Conservation (phyloP, 2,329 filamentous ascomycete species). For the Trichoderma simmonsii region DNA sequence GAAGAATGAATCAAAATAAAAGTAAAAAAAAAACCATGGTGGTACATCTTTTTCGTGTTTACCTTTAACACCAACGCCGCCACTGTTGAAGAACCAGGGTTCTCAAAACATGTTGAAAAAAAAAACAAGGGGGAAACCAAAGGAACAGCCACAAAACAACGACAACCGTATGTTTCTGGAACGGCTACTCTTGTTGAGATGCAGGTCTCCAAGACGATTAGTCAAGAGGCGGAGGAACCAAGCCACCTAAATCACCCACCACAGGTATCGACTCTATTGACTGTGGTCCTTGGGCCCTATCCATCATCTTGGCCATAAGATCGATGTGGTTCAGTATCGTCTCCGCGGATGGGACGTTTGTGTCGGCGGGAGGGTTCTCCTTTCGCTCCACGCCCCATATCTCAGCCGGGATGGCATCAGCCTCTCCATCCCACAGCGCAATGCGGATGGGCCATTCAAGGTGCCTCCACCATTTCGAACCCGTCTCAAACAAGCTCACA, state of each 20-base stretch:
- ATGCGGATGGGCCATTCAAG: slow-evolving; percentile 60
- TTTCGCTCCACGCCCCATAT: slow-evolving; percentile 55
- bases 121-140: neutral
- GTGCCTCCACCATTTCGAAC: slow-evolving; percentile 59
- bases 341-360: slow-evolving; percentile 34
- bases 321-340: slow-evolving; percentile 42
- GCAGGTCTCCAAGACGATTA: slow-evolving; percentile 13
- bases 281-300: slow-evolving; percentile 28
- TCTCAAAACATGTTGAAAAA: neutral
- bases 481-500: slow-evolving; percentile 55
- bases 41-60: neutral
- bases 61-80: slow-evolving; percentile 12
- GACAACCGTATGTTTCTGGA: neutral
- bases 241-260: slow-evolving; percentile 31
- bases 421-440: slow-evolving; percentile 52
- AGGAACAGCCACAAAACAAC: neutral
- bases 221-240: slow-evolving; percentile 34
- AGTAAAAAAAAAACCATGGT: neutral
- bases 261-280: slow-evolving; percentile 29
- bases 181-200: neutral
- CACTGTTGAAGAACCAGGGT: neutral
- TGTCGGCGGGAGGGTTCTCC: slow-evolving; percentile 29
- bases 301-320: slow-evolving; percentile 37
- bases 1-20: neutral
- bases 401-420: slow-evolving; percentile 50